A percentile compares a stretch with the other conserved stretches of the same genome.
Evolutionary conservation across 2,329 filamentous ascomycete genomes (phyloP).

Genomic region (Fusarium begoniae): DNA sequence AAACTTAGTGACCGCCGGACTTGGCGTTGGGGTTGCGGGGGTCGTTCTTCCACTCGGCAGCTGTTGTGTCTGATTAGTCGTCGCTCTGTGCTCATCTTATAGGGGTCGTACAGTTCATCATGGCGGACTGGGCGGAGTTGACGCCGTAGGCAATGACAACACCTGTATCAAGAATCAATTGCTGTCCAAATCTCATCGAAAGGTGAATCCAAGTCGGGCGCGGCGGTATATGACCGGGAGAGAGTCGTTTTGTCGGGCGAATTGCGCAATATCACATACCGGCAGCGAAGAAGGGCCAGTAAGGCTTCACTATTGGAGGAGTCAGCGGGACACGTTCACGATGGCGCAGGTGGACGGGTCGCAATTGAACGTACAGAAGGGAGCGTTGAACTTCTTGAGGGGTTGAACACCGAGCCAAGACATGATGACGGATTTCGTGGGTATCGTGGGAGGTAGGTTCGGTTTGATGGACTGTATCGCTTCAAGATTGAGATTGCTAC

Average conservation of each 20-base stretch:
- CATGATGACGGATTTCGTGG: slow-evolving; percentile 67
- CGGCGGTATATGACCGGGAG: slow-evolving; percentile 7
- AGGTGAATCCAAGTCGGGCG: slow-evolving; percentile 34
- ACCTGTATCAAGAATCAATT: slow-evolving; percentile 62
- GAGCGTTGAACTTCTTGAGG: slow-evolving; percentile 82
- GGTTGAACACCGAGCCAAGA: slow-evolving; percentile 73
- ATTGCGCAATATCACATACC: slow-evolving; percentile 69
- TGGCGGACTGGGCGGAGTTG: slow-evolving; percentile 81
- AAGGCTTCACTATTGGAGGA: slow-evolving; percentile 76
- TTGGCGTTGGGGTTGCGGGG: slow-evolving; percentile 80
- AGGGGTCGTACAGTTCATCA: slow-evolving; percentile 74
- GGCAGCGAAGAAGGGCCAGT: slow-evolving; percentile 93
- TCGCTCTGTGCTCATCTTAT: slow-evolving; percentile 2
- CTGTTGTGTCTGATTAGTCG: slow-evolving; percentile 58
- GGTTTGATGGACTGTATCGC: slow-evolving; percentile 46
- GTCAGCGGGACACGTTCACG: slow-evolving; percentile 42
- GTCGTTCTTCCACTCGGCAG: slow-evolving; percentile 96
- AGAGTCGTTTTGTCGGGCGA: slow-evolving; percentile 16
- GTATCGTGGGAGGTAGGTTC: slow-evolving; percentile 49
- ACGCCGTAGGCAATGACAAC: slow-evolving; percentile 89
- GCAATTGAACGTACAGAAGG: slow-evolving; percentile 73
- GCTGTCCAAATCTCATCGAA: slow-evolving; percentile 24
- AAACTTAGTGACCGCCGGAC: slow-evolving; percentile 56
- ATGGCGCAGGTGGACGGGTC: slow-evolving; percentile 25
- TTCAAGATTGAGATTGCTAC: slow-evolving; percentile 47